Base-by-base conservation (phyloP, 352 stramenopile genomes). In the Phytophthora pisi region DNA sequence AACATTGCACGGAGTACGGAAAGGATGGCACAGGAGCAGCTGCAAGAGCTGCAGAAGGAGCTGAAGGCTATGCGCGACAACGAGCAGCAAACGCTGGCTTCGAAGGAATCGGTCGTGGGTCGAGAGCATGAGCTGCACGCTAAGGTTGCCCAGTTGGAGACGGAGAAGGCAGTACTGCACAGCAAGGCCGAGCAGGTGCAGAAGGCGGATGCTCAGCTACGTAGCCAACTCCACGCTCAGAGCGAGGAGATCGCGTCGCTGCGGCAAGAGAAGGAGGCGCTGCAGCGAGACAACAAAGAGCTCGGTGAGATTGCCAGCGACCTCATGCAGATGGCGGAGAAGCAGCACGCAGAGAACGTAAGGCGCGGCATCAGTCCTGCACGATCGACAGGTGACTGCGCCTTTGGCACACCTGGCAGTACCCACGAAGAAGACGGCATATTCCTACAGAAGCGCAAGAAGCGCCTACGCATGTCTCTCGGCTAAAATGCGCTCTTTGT, bases 241-340 rank as follows among this genome's bases (percentile, higher is more conserved):
- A 75, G 67, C 5, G 80, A 88, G 23, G 72, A 83, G 40, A 59
- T 92, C 1, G 56, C 71, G 15, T 40, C 51, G 9, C 53, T 89
- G 43, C 60, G 64, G 15, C 56, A 71, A 36, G 47, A 82, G 20
- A 89, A 79, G 2, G 55, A 82, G 24, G 23, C 50, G 34, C 56
- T 90, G 28, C 63, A 74, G 16, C 59, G 59, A 0, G 81, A 91
- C 30, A 88, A 86, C 59, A 75, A 81, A 50, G 82, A 89, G 28
- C 60, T 93, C 5, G 72, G 65, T 8, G 71, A 82, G 46, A 89
- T 91, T 43, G 84, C 82, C 16, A 90, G 59, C 20, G 82, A 91
- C 24, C 64, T 90, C 23, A 78, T 92, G 77, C 77, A 91, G 40
- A 89, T 90, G 78, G 78, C 75, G 0, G 84, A 92, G 61, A 70